Conservation (phyloP, 805 yeast species). For the Sugiyamaella smithiae region DNA sequence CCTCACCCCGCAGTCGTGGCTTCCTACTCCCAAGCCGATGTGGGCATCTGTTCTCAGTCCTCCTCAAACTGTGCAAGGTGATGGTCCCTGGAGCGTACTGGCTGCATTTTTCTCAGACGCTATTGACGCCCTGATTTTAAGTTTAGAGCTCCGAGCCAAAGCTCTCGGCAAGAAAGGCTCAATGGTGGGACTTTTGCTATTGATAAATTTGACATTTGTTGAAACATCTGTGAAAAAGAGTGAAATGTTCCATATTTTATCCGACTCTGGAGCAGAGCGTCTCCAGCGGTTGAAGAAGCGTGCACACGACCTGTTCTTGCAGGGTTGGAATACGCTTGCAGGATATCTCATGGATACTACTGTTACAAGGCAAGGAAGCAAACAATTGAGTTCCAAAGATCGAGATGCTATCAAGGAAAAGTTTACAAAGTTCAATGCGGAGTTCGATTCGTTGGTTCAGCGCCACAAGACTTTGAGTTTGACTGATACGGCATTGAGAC, state of each 20-base stretch:
- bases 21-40: slow-evolving; percentile 56
- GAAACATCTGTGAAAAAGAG: slow-evolving; percentile 64
- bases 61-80: slow-evolving; percentile 41
- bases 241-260: slow-evolving; percentile 44
- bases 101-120: slow-evolving; percentile 73
- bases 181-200: slow-evolving; percentile 62
- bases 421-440: slow-evolving; percentile 75
- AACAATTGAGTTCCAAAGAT: slow-evolving; percentile 60
- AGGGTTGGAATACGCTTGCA: slow-evolving; percentile 75
- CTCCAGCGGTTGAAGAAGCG: slow-evolving; percentile 67
- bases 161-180: slow-evolving; percentile 32
- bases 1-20: slow-evolving; percentile 64
- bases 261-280: slow-evolving; percentile 58
- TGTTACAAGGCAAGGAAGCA: slow-evolving; percentile 52
- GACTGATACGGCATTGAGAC: slow-evolving; percentile 62
- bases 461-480: slow-evolving; percentile 64
- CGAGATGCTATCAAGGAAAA: slow-evolving; percentile 80
- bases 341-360: slow-evolving; percentile 77
- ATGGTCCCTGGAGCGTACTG: slow-evolving; percentile 37
- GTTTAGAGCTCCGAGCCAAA: slow-evolving; percentile 60
- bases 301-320: slow-evolving; percentile 66
- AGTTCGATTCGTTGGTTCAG: slow-evolving; percentile 72
- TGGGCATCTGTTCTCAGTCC: slow-evolving; percentile 51
- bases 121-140: slow-evolving; percentile 67
- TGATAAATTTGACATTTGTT: slow-evolving; percentile 69